Conservation (phyloP, 441 rosid species). For the Geranium incanum region DNA sequence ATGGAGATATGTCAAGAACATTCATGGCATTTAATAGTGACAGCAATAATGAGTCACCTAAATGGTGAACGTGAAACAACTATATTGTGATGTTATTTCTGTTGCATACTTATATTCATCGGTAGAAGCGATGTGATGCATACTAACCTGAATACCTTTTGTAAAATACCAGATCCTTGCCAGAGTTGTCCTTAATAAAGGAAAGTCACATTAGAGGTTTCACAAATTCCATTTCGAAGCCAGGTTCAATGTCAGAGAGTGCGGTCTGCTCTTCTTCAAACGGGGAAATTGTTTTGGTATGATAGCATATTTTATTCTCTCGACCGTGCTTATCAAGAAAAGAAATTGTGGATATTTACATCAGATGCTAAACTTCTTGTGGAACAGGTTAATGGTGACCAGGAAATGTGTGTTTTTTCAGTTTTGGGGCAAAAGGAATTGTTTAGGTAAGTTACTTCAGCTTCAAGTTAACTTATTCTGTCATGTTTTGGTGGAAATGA, state of each 20-base stretch:
- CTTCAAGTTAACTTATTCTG: background rate
- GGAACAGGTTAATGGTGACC: constrained; percentile 67
- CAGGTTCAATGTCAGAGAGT: constrained; percentile 39
- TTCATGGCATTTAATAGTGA: too few species aligned
- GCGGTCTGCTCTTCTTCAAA: constrained; percentile 55
- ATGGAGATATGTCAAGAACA: too few species aligned
- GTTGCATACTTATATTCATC: background rate
- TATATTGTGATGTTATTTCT: background rate
- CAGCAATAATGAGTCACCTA: background rate
- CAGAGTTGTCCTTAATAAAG: constrained; percentile 59
- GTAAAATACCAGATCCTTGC: constrained; percentile 53
- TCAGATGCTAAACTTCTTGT: constrained; percentile 9
- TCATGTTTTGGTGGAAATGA: background rate
- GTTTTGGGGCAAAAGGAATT: constrained; percentile 47
- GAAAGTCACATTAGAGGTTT: constrained; percentile 64
- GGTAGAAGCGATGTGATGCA: background rate
- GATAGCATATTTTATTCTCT: constrained; percentile 9
- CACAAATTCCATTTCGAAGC: constrained; percentile 38
- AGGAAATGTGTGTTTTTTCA: constrained; percentile 59
- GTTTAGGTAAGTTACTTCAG: constrained; percentile 36
- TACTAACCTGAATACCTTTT: constrained; percentile 14
- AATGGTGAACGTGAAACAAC: background rate
- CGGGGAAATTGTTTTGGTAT: constrained; percentile 80
- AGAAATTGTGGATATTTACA: constrained; percentile 3
- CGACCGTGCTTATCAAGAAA: constrained; percentile 13